Conservation (phyloP, 2,329 filamentous ascomycete genomes). For the Ophiocordyceps australis region DNA sequence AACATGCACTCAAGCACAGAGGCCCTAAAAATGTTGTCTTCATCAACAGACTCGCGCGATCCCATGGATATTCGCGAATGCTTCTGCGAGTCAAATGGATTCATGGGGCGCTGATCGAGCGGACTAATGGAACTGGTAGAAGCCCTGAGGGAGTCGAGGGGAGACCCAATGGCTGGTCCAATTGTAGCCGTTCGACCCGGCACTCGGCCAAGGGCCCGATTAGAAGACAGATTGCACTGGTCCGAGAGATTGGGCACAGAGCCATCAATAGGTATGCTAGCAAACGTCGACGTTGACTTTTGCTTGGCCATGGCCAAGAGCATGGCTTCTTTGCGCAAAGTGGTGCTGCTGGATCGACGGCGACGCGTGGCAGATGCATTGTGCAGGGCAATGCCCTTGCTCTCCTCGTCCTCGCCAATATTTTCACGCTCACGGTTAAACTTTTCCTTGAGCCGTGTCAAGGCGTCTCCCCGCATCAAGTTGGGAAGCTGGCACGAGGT, state of each 20-base stretch:
- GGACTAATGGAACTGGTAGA: conserved; percentile 22
- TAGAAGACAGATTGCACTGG: conserved; percentile 51
- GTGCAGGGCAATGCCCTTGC: conserved; percentile 86
- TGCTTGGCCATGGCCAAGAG: conserved; percentile 45
- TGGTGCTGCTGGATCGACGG: conserved; percentile 54
- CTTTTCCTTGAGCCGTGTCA: conserved; percentile 81
- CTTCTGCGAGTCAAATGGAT: conserved; percentile 36
- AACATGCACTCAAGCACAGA: conserved; percentile 93
- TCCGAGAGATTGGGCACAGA: conserved; percentile 49
- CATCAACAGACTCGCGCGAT: conserved; percentile 66
- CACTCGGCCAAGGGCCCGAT: too few relatives aligned
- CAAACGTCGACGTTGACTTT: conserved; percentile 22
- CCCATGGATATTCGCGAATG: conserved; percentile 35
- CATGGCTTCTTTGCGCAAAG: conserved; percentile 61
- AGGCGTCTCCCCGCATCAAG: conserved; percentile 64
- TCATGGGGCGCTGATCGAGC: conserved; percentile 29
- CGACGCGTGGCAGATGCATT: conserved; percentile 51
- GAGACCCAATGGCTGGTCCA: conserved; percentile 3
- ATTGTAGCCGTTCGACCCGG: conserved; percentile 23
- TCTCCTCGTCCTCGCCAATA: conserved; percentile 57
- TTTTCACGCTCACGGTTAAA: conserved; percentile 74
- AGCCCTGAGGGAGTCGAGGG: conserved; percentile 4
- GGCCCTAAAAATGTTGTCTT: conserved; percentile 74
- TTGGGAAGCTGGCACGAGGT: conserved; percentile 86
- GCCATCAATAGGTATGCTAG: conserved; percentile 16